These are phyloP conservation scores for Blastobotrys persicus DNA, from an alignment of 1,139 yeast genomes.

Conservation along the genomic window DNA sequence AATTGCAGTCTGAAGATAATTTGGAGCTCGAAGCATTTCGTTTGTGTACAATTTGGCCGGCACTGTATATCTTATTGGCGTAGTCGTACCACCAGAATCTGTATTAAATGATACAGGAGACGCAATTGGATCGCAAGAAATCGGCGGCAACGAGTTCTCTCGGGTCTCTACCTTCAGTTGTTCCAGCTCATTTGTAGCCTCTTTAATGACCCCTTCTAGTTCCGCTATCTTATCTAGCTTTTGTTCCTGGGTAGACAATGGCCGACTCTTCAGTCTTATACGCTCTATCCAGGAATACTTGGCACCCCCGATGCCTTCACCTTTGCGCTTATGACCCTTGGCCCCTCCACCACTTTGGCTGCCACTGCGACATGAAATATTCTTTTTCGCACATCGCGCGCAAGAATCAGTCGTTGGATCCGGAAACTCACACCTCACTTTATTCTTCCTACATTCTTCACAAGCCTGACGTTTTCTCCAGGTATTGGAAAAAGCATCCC, in stretches of 20 bases:
- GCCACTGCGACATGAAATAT: too few species aligned
- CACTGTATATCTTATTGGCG: too few species aligned
- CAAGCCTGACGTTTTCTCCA: constrained; percentile 3
- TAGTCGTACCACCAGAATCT: neutral
- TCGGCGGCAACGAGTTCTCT: neutral
- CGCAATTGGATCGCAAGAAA: neutral
- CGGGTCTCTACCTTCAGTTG: neutral
- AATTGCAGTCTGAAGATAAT: constrained; percentile 45
- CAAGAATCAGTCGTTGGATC: neutral
- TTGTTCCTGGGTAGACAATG: constrained; percentile 3
- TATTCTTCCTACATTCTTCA: neutral
- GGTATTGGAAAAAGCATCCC: too few species aligned
- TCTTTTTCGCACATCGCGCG: neutral
- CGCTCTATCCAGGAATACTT: constrained; percentile 3
- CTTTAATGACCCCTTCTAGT: neutral
- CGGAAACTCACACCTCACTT: neutral
- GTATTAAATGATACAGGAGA: neutral
- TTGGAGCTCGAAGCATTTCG: constrained; percentile 24
- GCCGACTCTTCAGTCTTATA: neutral
- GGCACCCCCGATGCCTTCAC: neutral
- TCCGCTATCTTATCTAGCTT: constrained; percentile 3
- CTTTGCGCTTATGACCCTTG: neutral
- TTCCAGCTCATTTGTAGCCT: constrained; percentile 1
- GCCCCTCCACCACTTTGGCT: too few species aligned
- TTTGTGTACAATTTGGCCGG: neutral